phyloP scores from a whole-genome alignment of 2,329 filamentous ascomycete species.

The Calonectria honghensis region DNA sequence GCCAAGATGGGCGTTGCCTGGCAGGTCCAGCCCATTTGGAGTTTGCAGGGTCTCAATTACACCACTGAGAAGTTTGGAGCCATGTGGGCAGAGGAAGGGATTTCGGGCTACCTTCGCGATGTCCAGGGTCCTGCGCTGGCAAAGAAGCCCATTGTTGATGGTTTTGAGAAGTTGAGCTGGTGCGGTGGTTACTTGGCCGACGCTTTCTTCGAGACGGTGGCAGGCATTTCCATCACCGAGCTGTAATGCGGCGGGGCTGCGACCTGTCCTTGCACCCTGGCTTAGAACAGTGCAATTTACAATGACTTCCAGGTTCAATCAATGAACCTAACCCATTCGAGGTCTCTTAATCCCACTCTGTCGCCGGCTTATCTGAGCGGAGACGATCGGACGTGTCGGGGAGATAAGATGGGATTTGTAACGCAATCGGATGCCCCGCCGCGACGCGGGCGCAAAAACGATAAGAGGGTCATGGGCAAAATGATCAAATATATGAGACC shows the following conservation, averaged over 20 bases:
- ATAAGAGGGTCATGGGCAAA: neutral
- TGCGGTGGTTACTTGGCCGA: constrained; percentile 61
- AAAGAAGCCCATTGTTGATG: constrained; percentile 56
- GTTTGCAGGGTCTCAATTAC: constrained; percentile 58
- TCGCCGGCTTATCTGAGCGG: neutral
- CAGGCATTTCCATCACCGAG: constrained; percentile 51
- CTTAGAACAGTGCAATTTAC: neutral
- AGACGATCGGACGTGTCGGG: constrained; percentile 1
- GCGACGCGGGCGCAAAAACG: constrained; percentile 14
- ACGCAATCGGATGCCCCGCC: neutral
- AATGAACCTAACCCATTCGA: neutral
- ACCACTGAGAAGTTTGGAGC: constrained; percentile 58
- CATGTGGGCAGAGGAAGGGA: constrained; percentile 59
- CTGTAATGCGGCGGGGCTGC: neutral
- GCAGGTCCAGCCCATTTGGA: constrained; percentile 65
- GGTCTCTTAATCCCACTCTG: neutral
- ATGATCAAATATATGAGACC: neutral
- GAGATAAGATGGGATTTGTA: constrained; percentile 11
- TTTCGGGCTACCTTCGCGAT: constrained; percentile 58
- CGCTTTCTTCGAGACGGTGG: constrained; percentile 59
- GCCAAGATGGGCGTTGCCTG: constrained; percentile 62
- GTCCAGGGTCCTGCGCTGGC: constrained; percentile 52
- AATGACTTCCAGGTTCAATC: neutral
- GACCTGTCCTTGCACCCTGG: neutral
- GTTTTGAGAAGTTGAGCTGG: constrained; percentile 60